phyloP scores from a whole-genome alignment of 2,329 filamentous ascomycete species.

The Colletotrichum incanum region DNA sequence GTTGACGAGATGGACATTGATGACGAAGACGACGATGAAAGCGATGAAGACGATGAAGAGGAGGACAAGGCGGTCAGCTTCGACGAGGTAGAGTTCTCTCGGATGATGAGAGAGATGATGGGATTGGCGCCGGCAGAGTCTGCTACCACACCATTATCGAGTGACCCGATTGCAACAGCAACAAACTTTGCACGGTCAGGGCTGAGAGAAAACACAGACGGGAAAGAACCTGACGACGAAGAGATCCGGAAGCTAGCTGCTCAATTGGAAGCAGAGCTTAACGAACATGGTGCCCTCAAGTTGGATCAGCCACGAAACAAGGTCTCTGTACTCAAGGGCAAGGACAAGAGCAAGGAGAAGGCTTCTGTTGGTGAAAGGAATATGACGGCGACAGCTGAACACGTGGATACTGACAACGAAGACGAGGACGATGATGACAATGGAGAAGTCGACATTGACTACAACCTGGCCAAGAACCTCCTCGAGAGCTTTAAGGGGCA shows the following conservation, averaged over 20 bases:
- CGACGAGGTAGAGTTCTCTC: slow-evolving; percentile 86
- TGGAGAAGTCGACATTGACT: slow-evolving; percentile 82
- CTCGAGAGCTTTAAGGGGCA: slow-evolving; percentile 95
- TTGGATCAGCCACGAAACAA: slow-evolving; percentile 59
- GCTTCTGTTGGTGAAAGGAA: not conserved
- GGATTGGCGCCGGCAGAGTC: slow-evolving; percentile 65
- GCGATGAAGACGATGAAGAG: slow-evolving; percentile 71
- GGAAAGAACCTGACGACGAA: slow-evolving; percentile 63
- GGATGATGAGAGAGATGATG: slow-evolving; percentile 95
- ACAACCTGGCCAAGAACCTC: slow-evolving; percentile 90
- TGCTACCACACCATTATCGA: slow-evolving; percentile 16
- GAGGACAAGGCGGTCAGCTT: slow-evolving; percentile 86
- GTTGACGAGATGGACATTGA: slow-evolving; percentile 79
- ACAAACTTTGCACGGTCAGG: not conserved
- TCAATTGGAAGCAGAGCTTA: slow-evolving; percentile 82
- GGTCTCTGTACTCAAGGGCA: slow-evolving; percentile 49
- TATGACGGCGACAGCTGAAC: slow-evolving; percentile 22
- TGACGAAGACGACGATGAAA: slow-evolving; percentile 67
- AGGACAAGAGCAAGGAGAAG: slow-evolving; percentile 30
- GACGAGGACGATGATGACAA: slow-evolving; percentile 67
- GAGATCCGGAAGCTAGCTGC: slow-evolving; percentile 77
- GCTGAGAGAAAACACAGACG: slow-evolving; percentile 53
- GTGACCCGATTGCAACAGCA: slow-evolving; percentile 29
- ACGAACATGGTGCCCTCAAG: slow-evolving; percentile 76
- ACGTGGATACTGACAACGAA: slow-evolving; percentile 53